These are phyloP conservation scores for Trametes elegans DNA, from an alignment of 768 basidiomycete genomes.

Conservation along the genomic window DNA sequence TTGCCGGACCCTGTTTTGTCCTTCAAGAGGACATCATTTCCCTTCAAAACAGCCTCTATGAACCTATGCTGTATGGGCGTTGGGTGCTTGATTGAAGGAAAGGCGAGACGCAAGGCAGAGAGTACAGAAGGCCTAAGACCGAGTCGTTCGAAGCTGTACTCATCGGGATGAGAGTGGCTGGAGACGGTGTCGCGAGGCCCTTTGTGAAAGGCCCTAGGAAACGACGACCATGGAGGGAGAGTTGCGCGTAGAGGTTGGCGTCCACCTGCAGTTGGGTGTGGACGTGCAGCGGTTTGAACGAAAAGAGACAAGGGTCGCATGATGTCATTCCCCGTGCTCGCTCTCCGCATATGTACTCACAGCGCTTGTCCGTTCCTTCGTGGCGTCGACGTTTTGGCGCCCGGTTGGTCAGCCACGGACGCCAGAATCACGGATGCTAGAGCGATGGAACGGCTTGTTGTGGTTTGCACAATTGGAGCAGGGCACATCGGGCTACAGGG, in stretches of 20 bases:
- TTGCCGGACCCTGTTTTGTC: slow-evolving; percentile 80
- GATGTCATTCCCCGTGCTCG: slow-evolving; percentile 1
- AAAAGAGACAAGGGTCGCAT: slow-evolving; percentile 12
- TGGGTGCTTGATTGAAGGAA: slow-evolving; percentile 57
- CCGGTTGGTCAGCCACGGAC: not conserved
- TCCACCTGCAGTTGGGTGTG: not conserved
- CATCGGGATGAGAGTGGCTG: slow-evolving; percentile 1
- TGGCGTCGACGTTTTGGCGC: not conserved
- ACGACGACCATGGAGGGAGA: not conserved
- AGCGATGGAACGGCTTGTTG: not conserved
- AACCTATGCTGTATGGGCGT: slow-evolving; percentile 59
- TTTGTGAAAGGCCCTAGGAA: not conserved
- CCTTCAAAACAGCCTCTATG: slow-evolving; percentile 56
- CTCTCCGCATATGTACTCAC: not conserved
- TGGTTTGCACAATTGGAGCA: no score
- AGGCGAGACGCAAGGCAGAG: slow-evolving; percentile 51
- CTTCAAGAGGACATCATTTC: slow-evolving; percentile 61
- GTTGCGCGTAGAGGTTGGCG: not conserved
- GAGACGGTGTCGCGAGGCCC: slow-evolving; percentile 13
- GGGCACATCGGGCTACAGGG: no score
- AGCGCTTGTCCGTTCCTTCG: not conserved
- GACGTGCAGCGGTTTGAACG: slow-evolving; percentile 1
- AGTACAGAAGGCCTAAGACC: slow-evolving; percentile 52
- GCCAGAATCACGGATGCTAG: not conserved
- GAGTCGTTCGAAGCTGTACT: slow-evolving; percentile 44